These are phyloP conservation scores for Lodderomyces parapsilosis DNA, from an alignment of 1,139 yeast genomes.

Conservation along the genomic window DNA sequence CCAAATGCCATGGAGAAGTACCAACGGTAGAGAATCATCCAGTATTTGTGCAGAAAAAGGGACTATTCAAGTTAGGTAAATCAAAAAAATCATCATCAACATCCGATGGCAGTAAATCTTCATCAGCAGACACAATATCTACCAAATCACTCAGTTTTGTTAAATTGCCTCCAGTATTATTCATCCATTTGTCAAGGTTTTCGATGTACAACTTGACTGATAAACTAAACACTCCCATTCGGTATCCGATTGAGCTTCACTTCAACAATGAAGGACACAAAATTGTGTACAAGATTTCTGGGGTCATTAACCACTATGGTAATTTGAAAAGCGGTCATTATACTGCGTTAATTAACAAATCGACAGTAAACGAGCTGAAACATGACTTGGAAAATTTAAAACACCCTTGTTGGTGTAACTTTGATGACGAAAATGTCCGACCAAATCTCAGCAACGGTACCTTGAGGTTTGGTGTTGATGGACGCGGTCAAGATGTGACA, in stretches of 20 bases:
- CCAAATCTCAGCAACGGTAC: constrained; percentile 49
- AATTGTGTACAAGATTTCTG: constrained; percentile 53
- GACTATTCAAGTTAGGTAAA: constrained; percentile 36
- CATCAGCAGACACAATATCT: constrained; percentile 12
- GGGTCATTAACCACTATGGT: constrained; percentile 70
- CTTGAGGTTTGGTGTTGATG: constrained; percentile 11
- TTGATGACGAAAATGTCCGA: constrained; percentile 67
- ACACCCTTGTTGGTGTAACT: constrained; percentile 60
- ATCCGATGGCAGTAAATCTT: constrained; percentile 19
- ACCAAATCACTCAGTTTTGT: constrained; percentile 61
- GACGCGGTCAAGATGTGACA: constrained; percentile 22
- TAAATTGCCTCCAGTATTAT: constrained; percentile 60
- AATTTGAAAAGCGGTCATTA: constrained; percentile 74
- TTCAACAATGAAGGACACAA: constrained; percentile 47
- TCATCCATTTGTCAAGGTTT: constrained; percentile 65
- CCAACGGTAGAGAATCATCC: constrained; percentile 38
- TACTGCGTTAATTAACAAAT: constrained; percentile 62
- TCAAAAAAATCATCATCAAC: constrained; percentile 18
- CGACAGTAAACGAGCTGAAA: constrained; percentile 25
- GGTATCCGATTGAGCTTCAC: constrained; percentile 49
- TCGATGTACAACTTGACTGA: constrained; percentile 54
- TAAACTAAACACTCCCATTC: constrained; percentile 52
- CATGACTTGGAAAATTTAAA: constrained; percentile 21
- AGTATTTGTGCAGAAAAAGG: constrained; percentile 34
- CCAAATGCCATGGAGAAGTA: constrained; percentile 51